Percentiles rank a stretch among this genome's conserved stretches.
phyloP scores from a whole-genome alignment of 495 filamentous ascomycete species.

The Penicillium cataractarum region DNA sequence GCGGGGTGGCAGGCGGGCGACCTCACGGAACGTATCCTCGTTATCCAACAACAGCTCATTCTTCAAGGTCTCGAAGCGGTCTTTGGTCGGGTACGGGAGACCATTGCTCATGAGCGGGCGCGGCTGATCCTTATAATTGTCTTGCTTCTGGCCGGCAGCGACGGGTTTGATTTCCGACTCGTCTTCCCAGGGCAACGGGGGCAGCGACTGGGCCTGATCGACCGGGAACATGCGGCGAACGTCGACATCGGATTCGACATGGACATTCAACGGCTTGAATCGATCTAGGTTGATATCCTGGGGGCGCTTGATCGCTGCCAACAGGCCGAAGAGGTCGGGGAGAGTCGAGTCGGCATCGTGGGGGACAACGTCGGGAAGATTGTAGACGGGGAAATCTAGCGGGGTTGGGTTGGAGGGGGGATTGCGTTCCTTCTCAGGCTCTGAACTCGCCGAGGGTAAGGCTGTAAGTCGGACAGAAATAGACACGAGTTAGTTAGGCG shows the following conservation, averaged over 20 bases:
- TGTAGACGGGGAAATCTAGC: conserved; percentile 54
- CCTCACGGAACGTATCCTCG: conserved; percentile 57
- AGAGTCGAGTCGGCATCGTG: conserved; percentile 34
- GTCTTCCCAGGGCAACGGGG: conserved; percentile 53
- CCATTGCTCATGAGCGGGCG: conserved; percentile 54
- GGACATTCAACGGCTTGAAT: conserved; percentile 57
- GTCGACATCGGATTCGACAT: conserved; percentile 44
- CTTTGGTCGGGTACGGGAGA: conserved; percentile 47
- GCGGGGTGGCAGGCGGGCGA: conserved; percentile 46
- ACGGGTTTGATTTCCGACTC: conserved; percentile 18
- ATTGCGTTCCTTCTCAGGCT: conserved; percentile 47
- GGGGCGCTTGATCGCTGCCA: conserved; percentile 55
- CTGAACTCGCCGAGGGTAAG: conserved; percentile 38
- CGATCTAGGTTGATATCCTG: conserved; percentile 55
- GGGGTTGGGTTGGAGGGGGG: conserved; percentile 51
- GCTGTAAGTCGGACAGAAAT: conserved; percentile 20
- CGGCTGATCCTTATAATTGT: conserved; percentile 22
- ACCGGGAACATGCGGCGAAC: conserved; percentile 50
- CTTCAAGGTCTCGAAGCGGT: conserved; percentile 51
- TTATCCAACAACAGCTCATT: conserved; percentile 59
- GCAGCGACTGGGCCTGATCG: conserved; percentile 41
- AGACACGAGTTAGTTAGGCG: neutral
- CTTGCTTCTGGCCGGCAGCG: conserved; percentile 21
- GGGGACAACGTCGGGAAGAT: conserved; percentile 31
- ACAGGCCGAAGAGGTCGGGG: conserved; percentile 41